Evolutionary conservation across 2,329 filamentous ascomycete genomes (phyloP).

Genomic region (Sphaerulina populicola): DNA sequence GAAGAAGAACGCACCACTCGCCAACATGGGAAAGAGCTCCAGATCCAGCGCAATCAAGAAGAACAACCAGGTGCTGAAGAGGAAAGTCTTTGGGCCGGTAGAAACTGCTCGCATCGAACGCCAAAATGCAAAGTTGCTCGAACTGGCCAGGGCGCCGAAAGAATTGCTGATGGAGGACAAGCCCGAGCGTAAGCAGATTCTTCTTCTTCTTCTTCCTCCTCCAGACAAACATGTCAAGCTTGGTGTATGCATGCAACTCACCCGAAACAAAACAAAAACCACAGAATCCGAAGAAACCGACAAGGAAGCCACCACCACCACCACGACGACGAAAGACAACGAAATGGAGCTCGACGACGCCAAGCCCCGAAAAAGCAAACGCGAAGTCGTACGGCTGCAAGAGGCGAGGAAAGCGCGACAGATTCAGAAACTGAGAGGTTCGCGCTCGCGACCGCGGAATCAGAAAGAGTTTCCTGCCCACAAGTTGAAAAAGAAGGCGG

Average conservation of each 20-base stretch:
- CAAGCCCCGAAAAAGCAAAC: slow-evolving; percentile 18
- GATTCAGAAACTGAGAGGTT: slow-evolving; percentile 27
- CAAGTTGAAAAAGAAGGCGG: slow-evolving; percentile 19
- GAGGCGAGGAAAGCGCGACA: slow-evolving; percentile 31
- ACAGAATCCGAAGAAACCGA: background rate
- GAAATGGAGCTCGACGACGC: slow-evolving; percentile 36
- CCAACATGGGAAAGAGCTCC: slow-evolving; percentile 75
- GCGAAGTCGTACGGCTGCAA: slow-evolving; percentile 20
- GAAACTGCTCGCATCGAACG: slow-evolving; percentile 72
- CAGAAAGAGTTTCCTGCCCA: slow-evolving; percentile 33
- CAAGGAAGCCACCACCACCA: background rate
- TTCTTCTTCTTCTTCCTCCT: too few relatives aligned
- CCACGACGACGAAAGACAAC: slow-evolving; percentile 7
- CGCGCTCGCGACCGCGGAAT: slow-evolving; percentile 34
- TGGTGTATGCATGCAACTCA: too few relatives aligned
- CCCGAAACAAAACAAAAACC: too few relatives aligned
- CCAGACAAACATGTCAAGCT: too few relatives aligned
- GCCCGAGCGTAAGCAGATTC: slow-evolving; percentile 22
- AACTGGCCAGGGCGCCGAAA: slow-evolving; percentile 68
- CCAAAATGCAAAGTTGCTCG: slow-evolving; percentile 75
- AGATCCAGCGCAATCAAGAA: slow-evolving; percentile 70
- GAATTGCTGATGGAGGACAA: slow-evolving; percentile 51
- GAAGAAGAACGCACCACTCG: slow-evolving; percentile 5
- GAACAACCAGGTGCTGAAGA: slow-evolving; percentile 74
- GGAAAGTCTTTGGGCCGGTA: slow-evolving; percentile 73